Percentiles rank a stretch among this genome's conserved stretches.
These are phyloP conservation scores for Cyclotella distinguenda DNA, from an alignment of 108 stramenopile species.

Conservation along the genomic window DNA sequence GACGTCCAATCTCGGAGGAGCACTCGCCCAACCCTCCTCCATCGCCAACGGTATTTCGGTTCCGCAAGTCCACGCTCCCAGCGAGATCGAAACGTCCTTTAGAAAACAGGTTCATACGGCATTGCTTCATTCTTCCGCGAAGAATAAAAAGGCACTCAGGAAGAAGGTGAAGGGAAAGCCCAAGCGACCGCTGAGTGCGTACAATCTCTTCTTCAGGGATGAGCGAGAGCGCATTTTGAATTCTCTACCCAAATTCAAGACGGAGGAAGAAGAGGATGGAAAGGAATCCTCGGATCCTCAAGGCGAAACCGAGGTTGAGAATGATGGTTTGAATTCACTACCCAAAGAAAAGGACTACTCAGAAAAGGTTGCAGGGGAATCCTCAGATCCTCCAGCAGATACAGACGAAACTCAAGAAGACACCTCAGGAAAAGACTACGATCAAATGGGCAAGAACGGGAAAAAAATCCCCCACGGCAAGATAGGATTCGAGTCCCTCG, in stretches of 20 bases:
- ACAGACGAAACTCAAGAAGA: too few species aligned
- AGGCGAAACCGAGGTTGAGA: too few species aligned
- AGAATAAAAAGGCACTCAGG: conserved; percentile 30
- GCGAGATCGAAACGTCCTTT: background rate
- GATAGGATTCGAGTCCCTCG: conserved; percentile 77
- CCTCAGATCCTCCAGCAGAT: too few species aligned
- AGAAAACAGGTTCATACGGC: too few species aligned
- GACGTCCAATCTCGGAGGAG: background rate
- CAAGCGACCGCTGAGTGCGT: conserved; percentile 65
- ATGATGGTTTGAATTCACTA: too few species aligned
- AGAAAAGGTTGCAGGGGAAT: too few species aligned
- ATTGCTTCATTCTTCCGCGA: background rate
- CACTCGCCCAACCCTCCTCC: background rate
- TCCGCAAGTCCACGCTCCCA: too few species aligned
- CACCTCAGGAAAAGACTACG: conserved; percentile 25
- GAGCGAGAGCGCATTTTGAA: conserved; percentile 28
- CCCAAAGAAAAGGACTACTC: too few species aligned
- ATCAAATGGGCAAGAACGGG: conserved; percentile 15
- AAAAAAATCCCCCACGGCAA: conserved; percentile 63
- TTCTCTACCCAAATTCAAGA: conserved; percentile 25
- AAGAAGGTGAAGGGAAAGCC: conserved; percentile 58
- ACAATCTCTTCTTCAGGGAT: conserved; percentile 42
- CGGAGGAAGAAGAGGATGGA: conserved; percentile 17
- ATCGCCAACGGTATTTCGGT: background rate
- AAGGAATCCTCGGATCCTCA: too few species aligned